phyloP scores from a whole-genome alignment of 2,329 filamentous ascomycete species.

The Cladophialophora exuberans region DNA sequence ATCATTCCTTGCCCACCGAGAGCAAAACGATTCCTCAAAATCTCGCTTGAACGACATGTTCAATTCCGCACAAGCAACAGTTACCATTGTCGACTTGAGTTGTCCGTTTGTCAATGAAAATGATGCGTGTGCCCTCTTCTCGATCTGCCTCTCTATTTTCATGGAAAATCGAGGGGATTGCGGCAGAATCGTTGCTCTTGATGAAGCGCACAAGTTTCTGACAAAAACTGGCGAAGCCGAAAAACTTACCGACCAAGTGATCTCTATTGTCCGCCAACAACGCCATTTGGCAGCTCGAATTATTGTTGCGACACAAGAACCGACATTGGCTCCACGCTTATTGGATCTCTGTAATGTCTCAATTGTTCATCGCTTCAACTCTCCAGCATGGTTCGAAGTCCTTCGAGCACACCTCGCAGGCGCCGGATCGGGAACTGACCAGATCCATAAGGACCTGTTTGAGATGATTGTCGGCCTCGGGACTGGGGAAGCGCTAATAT shows the following conservation, averaged over 20 bases:
- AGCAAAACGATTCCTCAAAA: constrained; percentile 17
- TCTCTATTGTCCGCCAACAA: constrained; percentile 69
- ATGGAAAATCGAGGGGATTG: constrained; percentile 55
- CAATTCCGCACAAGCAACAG: constrained; percentile 48
- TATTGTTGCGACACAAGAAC: constrained; percentile 77
- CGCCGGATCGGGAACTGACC: constrained; percentile 31
- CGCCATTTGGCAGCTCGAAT: constrained; percentile 69
- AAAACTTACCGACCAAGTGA: constrained; percentile 64
- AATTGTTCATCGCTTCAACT: constrained; percentile 72
- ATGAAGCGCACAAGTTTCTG: constrained; percentile 82
- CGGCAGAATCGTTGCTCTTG: constrained; percentile 68
- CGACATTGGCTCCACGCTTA: constrained; percentile 68
- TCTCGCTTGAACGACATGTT: constrained; percentile 20
- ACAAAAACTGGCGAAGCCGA: constrained; percentile 58
- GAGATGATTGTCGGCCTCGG: constrained; percentile 51
- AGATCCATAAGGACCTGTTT: constrained; percentile 42
- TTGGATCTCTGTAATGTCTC: constrained; percentile 74
- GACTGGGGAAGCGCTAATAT: constrained; percentile 55
- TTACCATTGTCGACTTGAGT: constrained; percentile 73
- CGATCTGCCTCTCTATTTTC: constrained; percentile 70
- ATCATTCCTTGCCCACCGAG: constrained; percentile 58
- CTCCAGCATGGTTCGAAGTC: constrained; percentile 63
- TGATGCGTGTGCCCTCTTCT: constrained; percentile 72
- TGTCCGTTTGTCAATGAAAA: constrained; percentile 71
- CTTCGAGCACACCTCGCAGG: constrained; percentile 55